These are phyloP conservation scores for Blechomonas ayalai DNA, from an alignment of 208 protist species.

Conservation along the genomic window DNA sequence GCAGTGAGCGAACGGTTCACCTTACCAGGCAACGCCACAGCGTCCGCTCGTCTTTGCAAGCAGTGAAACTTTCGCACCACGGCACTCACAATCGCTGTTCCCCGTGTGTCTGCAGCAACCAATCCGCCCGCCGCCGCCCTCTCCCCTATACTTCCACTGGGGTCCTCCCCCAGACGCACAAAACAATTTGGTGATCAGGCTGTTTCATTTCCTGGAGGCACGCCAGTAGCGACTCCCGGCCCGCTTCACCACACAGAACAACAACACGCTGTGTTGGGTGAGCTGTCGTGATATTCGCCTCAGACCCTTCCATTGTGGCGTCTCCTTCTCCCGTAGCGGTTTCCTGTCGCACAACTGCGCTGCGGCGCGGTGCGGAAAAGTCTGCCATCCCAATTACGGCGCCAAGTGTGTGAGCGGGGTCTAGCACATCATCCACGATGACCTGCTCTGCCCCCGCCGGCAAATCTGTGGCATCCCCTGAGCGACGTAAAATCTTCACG, in stretches of 20 bases:
- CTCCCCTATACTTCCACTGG: too few relatives aligned
- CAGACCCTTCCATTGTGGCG: neutral
- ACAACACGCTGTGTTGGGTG: too few relatives aligned
- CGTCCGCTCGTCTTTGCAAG: too few relatives aligned
- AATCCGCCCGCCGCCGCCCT: too few relatives aligned
- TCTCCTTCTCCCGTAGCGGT: neutral
- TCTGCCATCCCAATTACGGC: conserved; percentile 7
- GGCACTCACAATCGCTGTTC: too few relatives aligned
- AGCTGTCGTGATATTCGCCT: too few relatives aligned
- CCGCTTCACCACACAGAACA: conserved; percentile 14
- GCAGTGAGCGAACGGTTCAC: too few relatives aligned
- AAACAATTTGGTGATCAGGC: conserved; percentile 4
- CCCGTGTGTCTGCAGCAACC: too few relatives aligned
- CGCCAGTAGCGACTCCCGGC: conserved; percentile 8
- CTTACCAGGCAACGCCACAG: too few relatives aligned
- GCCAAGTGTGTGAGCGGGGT: conserved; percentile 27
- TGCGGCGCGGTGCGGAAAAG: neutral
- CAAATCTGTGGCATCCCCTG: too few relatives aligned
- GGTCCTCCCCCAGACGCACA: conserved; percentile 2
- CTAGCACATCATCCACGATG: conserved; percentile 19
- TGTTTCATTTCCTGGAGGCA: conserved; percentile 6
- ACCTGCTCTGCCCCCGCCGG: neutral
- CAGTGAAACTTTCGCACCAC: too few relatives aligned
- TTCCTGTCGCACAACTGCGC: neutral
- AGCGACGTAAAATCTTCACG: too few relatives aligned